phyloP scores from a whole-genome alignment of 179 eudicot genomes.

The Spergularia azorica region DNA sequence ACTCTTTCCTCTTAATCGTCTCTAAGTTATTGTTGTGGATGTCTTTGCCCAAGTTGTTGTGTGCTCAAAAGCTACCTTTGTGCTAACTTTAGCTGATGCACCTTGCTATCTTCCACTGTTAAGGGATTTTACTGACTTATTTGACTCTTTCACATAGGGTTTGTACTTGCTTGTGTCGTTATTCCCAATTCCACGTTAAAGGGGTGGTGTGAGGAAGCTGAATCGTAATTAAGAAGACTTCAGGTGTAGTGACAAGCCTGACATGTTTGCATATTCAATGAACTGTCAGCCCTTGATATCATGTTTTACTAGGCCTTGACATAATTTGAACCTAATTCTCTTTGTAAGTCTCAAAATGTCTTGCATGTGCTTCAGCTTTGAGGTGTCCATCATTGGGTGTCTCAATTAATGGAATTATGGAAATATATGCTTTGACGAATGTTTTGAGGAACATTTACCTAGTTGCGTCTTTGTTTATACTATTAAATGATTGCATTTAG shows the following conservation, averaged over 20 bases:
- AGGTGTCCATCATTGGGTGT: neutral
- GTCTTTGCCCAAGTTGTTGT: slow-evolving; percentile 13
- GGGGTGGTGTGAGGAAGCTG: slow-evolving; percentile 67
- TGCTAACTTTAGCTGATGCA: slow-evolving; percentile 26
- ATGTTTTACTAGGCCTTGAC: slow-evolving; percentile 2
- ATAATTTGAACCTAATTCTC: neutral
- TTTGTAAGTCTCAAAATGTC: neutral
- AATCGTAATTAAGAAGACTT: slow-evolving; percentile 53
- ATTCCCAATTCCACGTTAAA: slow-evolving; percentile 47
- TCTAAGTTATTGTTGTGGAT: slow-evolving; percentile 10
- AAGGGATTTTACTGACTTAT: slow-evolving; percentile 46
- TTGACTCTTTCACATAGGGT: slow-evolving; percentile 61
- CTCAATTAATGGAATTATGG: neutral
- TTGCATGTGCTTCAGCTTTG: slow-evolving; percentile 5
- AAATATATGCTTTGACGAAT: neutral
- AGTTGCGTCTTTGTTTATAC: neutral
- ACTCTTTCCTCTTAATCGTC: neutral
- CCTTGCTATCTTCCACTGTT: slow-evolving; percentile 16
- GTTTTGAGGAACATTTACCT: neutral
- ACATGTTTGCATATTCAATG: slow-evolving; percentile 33
- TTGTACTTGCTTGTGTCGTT: slow-evolving; percentile 59
- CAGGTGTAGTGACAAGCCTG: slow-evolving; percentile 57
- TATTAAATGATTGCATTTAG: slow-evolving; percentile 10
- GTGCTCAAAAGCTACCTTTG: neutral
- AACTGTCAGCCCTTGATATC: slow-evolving; percentile 31